Evolutionary conservation across 2,329 filamentous ascomycete genomes (phyloP).

Genomic region (Karstenula rhodostoma): DNA sequence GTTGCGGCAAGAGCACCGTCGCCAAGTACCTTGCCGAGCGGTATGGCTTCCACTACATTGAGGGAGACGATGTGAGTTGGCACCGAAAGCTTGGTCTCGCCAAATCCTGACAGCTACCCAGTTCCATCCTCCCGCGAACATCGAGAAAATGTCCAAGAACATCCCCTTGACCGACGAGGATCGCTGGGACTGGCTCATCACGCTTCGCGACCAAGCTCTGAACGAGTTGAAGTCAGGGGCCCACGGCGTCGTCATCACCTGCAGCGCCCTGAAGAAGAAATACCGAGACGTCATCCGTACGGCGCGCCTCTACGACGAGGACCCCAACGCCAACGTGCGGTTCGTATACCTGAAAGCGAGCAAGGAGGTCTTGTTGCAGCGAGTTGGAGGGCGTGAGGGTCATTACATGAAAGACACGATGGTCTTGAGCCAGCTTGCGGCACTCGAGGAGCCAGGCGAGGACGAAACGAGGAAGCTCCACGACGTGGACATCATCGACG

Average conservation of each 20-base stretch:
- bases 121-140: constrained; percentile 60
- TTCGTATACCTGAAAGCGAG: constrained; percentile 89
- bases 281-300: constrained; percentile 77
- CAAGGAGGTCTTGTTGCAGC: constrained; percentile 76
- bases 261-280: constrained; percentile 94
- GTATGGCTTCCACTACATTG: constrained; percentile 57
- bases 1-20: constrained; percentile 63
- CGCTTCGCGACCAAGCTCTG: constrained; percentile 57
- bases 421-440: constrained; percentile 91
- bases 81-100: constrained; percentile 1
- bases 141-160: constrained; percentile 86
- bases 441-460: constrained; percentile 79
- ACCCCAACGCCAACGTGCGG: constrained; percentile 67
- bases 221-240: constrained; percentile 43
- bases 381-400: constrained; percentile 76
- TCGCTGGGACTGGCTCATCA: constrained; percentile 92
- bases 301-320: constrained; percentile 57
- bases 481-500: constrained; percentile 58
- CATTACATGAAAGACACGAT: constrained; percentile 98
- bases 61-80: constrained; percentile 59
- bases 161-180: constrained; percentile 89
- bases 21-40: constrained; percentile 55
- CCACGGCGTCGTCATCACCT: constrained; percentile 86
- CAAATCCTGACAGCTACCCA: constrained; percentile 28
- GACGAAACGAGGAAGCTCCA: constrained; percentile 65